Conservation (phyloP, 2,329 filamentous ascomycete species). For the Colletotrichum simmondsii region DNA sequence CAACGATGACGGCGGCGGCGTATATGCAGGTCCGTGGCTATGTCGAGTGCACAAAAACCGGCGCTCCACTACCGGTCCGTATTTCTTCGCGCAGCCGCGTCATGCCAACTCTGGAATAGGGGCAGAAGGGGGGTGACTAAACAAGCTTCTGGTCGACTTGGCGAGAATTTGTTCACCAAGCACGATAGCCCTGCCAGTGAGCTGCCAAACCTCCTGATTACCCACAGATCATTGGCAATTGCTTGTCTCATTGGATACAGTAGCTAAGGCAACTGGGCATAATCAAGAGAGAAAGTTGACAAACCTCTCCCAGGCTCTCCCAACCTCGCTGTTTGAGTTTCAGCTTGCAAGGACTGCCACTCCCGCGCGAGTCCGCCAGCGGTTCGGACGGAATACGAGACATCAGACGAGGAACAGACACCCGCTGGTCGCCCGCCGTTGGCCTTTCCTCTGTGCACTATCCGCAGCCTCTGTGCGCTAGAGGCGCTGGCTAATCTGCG, state of each 20-base stretch:
- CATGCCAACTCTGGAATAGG: constrained; percentile 20
- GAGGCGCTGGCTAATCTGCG: neutral
- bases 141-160: constrained; percentile 22
- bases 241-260: neutral
- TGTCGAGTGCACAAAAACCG: neutral
- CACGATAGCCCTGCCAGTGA: constrained; percentile 1
- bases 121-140: constrained; percentile 15
- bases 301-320: neutral
- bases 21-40: constrained; percentile 5
- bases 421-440: neutral
- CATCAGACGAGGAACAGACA: constrained; percentile 24
- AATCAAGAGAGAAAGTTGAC: neutral
- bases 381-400: constrained; percentile 31
- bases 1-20: neutral
- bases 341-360: constrained; percentile 23
- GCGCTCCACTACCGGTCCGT: constrained; percentile 11
- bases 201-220: neutral
- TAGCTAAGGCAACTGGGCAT: neutral
- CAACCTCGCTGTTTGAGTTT: constrained; percentile 21
- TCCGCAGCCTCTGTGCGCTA: constrained; percentile 9
- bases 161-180: constrained; percentile 4
- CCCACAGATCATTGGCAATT: neutral
- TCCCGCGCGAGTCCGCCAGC: constrained; percentile 1
- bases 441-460: constrained; percentile 14
- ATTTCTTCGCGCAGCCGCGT: constrained; percentile 21